These are phyloP conservation scores for Maudiozyma saulgeensis DNA, from an alignment of 805 yeast species.

Conservation along the genomic window DNA sequence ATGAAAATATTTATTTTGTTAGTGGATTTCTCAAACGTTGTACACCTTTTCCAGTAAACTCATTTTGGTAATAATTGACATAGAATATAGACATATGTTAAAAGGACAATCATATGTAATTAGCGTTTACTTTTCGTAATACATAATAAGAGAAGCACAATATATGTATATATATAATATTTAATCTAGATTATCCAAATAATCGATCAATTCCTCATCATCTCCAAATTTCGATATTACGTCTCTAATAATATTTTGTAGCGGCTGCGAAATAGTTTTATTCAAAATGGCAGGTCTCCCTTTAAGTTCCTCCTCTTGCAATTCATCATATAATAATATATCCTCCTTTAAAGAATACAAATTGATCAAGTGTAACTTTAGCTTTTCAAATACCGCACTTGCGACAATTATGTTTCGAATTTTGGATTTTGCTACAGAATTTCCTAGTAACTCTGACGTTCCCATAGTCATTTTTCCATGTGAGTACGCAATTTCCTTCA, in stretches of 20 bases:
- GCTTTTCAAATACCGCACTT: conserved; percentile 9
- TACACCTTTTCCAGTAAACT: too few species aligned
- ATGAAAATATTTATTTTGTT: too few species aligned
- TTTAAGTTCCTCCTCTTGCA: conserved; percentile 14
- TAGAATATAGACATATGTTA: too few species aligned
- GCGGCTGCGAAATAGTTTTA: neutral
- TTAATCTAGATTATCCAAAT: neutral
- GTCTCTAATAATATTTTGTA: neutral
- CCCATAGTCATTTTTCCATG: conserved; percentile 5
- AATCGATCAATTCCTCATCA: neutral
- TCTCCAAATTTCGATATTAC: neutral
- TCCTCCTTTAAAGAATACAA: conserved; percentile 14
- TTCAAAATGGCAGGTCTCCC: conserved; percentile 3
- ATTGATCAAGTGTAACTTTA: conserved; percentile 7
- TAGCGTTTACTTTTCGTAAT: too few species aligned
- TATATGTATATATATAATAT: neutral
- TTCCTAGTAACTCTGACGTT: neutral
- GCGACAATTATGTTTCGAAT: conserved; percentile 7
- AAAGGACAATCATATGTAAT: too few species aligned
- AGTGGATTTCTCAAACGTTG: too few species aligned
- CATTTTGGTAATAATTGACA: too few species aligned
- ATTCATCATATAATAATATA: conserved; percentile 4
- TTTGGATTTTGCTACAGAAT: neutral
- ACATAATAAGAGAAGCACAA: neutral
- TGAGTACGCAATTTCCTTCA: conserved; percentile 9